phyloP scores from a whole-genome alignment of 108 stramenopile species.

The Fistulifera pelliculosa region DNA sequence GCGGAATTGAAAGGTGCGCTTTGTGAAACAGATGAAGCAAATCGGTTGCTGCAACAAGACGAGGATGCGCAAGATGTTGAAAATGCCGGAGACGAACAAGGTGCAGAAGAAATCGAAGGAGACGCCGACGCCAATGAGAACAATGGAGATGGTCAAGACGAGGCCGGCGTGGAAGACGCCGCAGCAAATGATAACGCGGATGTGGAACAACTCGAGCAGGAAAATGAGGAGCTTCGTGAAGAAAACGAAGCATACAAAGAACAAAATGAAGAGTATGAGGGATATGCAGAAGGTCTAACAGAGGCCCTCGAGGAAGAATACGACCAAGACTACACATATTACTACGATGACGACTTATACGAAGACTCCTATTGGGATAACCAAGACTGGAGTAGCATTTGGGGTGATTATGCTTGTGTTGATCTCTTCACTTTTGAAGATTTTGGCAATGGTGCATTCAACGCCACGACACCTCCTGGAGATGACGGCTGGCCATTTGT shows the following conservation, averaged over 20 bases:
- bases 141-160: neutral
- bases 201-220: slow-evolving; percentile 17
- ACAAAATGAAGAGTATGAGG: slow-evolving; percentile 18
- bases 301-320: slow-evolving; percentile 17
- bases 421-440: slow-evolving; percentile 37
- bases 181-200: neutral
- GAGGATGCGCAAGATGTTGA: slow-evolving; percentile 15
- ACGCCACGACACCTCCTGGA: slow-evolving; percentile 12
- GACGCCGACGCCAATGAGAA: neutral
- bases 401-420: slow-evolving; percentile 38
- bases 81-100: slow-evolving; percentile 12
- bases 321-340: neutral
- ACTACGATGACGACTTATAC: slow-evolving; percentile 30
- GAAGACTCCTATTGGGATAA: slow-evolving; percentile 28
- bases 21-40: slow-evolving; percentile 18
- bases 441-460: slow-evolving; percentile 5
- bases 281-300: slow-evolving; percentile 18
- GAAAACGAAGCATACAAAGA: slow-evolving; percentile 34
- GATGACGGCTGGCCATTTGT: slow-evolving; percentile 38
- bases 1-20: slow-evolving; percentile 25
- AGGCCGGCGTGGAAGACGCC: neutral
- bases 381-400: slow-evolving; percentile 37
- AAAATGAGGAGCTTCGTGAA: slow-evolving; percentile 18
- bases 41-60: slow-evolving; percentile 11
- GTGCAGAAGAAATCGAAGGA: slow-evolving; percentile 11